phyloP scores from a whole-genome alignment of 306 rosid species.

The Gastrolobium villosum region DNA sequence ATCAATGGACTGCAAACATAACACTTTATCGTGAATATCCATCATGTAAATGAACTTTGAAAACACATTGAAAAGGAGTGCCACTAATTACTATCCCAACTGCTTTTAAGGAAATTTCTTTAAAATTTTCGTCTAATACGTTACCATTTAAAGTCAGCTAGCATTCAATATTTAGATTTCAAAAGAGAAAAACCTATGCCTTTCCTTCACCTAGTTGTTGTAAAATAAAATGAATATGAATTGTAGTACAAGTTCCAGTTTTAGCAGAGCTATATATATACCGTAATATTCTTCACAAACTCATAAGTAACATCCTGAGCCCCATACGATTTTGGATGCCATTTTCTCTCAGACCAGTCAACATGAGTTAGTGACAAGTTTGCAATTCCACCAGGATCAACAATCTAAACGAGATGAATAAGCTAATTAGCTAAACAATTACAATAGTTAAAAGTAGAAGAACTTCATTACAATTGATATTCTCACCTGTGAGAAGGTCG shows the following conservation, averaged over 20 bases:
- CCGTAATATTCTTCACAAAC: constrained; percentile 91
- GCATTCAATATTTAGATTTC: constrained; percentile 10
- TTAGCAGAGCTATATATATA: constrained; percentile 54
- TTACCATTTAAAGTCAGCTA: constrained; percentile 5
- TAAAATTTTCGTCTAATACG: background rate
- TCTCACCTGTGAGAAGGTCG: constrained; percentile 92
- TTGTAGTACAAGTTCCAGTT: constrained; percentile 11
- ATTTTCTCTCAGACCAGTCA: constrained; percentile 99
- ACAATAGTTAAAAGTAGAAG: constrained; percentile 33
- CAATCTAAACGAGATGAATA: constrained; percentile 59
- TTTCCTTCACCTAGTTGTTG: constrained; percentile 9
- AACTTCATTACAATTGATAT: constrained; percentile 20
- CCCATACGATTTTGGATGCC: constrained; percentile 95
- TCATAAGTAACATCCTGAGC: constrained; percentile 72
- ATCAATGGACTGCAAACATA: constrained; percentile 85
- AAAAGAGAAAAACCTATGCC: constrained; percentile 2
- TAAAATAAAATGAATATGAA: constrained; percentile 20
- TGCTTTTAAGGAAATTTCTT: background rate
- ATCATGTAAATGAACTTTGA: constrained; percentile 1
- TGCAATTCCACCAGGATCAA: constrained; percentile 93
- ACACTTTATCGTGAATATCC: constrained; percentile 48
- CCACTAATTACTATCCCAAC: background rate
- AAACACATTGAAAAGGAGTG: constrained; percentile 15
- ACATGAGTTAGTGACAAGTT: constrained; percentile 99
- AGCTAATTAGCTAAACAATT: constrained; percentile 36